Evolutionary conservation across 1,284 basidiomycete species (phyloP).

Genomic region (Microstroma glucosiphilum): DNA sequence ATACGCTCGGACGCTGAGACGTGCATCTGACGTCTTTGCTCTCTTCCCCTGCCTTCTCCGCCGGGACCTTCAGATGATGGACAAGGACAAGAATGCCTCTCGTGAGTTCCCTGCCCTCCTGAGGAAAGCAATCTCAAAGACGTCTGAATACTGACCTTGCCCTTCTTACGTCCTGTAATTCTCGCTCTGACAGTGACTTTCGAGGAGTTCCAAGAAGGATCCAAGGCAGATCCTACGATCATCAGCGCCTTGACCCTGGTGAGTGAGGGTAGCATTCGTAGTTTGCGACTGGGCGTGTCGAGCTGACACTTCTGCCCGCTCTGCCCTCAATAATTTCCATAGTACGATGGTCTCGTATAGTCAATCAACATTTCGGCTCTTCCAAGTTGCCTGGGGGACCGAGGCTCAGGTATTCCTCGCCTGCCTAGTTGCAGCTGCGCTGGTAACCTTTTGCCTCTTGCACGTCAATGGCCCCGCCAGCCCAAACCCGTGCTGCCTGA

Average conservation of each 20-base stretch:
- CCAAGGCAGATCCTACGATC: constrained; percentile 68
- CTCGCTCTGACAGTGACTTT: constrained; percentile 32
- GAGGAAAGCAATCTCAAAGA: background rate
- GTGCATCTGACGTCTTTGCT: too few relatives aligned
- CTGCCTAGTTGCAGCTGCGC: too few relatives aligned
- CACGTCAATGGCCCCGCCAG: too few relatives aligned
- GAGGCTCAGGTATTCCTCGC: too few relatives aligned
- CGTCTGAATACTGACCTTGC: background rate
- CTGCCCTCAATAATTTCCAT: background rate
- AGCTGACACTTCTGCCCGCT: background rate
- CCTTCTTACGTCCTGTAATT: background rate
- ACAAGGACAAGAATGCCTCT: constrained; percentile 48
- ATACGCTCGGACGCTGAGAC: too few relatives aligned
- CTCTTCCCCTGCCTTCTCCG: too few relatives aligned
- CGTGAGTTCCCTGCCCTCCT: constrained; percentile 20
- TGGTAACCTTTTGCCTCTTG: too few relatives aligned
- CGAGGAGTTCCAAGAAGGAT: constrained; percentile 50
- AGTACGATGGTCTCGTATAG: constrained; percentile 7
- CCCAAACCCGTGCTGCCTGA: too few relatives aligned
- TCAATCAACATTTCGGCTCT: too few relatives aligned
- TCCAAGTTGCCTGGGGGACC: too few relatives aligned
- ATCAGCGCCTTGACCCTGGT: constrained; percentile 8
- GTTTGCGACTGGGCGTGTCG: background rate
- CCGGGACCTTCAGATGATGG: constrained; percentile 30
- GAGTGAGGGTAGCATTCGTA: background rate